Evolutionary conservation across 192 early-diverging fungal genomes (phyloP).

Genomic region (Gonapodya sp.): DNA sequence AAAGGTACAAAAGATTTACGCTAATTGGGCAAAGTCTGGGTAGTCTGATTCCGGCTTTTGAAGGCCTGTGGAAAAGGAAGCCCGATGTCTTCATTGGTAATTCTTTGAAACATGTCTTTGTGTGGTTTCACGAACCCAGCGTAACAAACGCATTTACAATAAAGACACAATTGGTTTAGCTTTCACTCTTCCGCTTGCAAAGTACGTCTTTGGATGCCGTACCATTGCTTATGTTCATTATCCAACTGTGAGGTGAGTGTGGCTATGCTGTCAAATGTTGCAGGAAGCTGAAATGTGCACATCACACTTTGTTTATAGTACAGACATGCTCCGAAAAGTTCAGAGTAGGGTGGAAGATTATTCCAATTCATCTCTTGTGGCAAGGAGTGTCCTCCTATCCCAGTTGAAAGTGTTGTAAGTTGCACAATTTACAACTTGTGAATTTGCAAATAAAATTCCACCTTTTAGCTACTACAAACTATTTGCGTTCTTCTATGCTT

Average conservation of each 20-base stretch:
- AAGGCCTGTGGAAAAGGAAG: slow-evolving; percentile 53
- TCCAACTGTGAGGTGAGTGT: slow-evolving; percentile 76
- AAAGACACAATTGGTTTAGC: slow-evolving; percentile 92
- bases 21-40: slow-evolving; percentile 79
- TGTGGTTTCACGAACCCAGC: too few species aligned
- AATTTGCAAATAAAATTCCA: not conserved
- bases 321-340: slow-evolving; percentile 79
- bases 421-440: not conserved
- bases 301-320: slow-evolving; percentile 28
- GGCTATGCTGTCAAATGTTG: too few species aligned
- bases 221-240: slow-evolving; percentile 90
- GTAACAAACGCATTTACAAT: not conserved
- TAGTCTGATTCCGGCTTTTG: slow-evolving; percentile 61
- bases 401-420: slow-evolving; percentile 47
- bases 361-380: slow-evolving; percentile 54
- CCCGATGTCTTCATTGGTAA: slow-evolving; percentile 81
- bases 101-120: too few species aligned
- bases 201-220: slow-evolving; percentile 40
- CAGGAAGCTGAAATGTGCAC: too few species aligned
- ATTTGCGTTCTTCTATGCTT: slow-evolving; percentile 71
- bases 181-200: slow-evolving; percentile 78
- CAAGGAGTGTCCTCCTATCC: slow-evolving; percentile 45
- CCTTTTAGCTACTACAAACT: slow-evolving; percentile 66
- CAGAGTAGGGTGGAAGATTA: slow-evolving; percentile 43
- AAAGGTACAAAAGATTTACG: slow-evolving; percentile 71